Evolutionary conservation across 225 moss, liverwort and hornwort species (phyloP), one percentile per base, ranked within the genome.

Genomic region (Bryum argenteum): DNA sequence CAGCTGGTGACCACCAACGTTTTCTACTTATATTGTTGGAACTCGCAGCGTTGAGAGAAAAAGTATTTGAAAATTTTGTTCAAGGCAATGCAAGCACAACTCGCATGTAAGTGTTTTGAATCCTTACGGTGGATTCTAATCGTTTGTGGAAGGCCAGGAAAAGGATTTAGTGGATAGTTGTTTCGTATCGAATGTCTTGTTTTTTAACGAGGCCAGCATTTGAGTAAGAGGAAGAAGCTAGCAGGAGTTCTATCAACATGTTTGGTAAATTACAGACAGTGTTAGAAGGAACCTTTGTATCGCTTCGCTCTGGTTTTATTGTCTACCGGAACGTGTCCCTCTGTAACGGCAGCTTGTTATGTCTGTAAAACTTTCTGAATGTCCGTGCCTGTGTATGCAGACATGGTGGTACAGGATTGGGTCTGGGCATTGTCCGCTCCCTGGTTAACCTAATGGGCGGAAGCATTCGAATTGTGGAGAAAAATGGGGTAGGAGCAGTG

Each of bases 31-130:
- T 69, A 28, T 56, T 28, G 16, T 62, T 51, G 61, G 53, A 61
- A 51, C 44, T 60, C 51, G 75, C 82, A 90, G 89, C 76, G 8
- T 71, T 87, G 65, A 74, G 89, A 44, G 87, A 90, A 70, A 84
- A 77, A 72, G 84, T 90, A n/a, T 90, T 90, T 61, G 89, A 90
- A 61, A 90, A 85, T 51, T 90, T 90, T 75, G 89, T 90, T 51
- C 87, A 90, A 77, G 89, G 89, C 62, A 76, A 84, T 84, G 82
- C 78, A 43, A 90, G 87, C 70, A 87, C 87, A 74, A 87, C 89
- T 58, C 89, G 89, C 71, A 87, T 82, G 89, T 90, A 82, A 79
- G 84, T 81, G 51, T 50, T 52, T 73, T 66, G 61, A 68, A 53
- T 9, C 14, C 26, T 9, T 38, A 12, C 47, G 57, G 23, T 59